A percentile compares a stretch with the other conserved stretches of the same genome.
These are phyloP conservation scores for Eremothecium cymbalariae DNA, from an alignment of 1,139 yeast genomes.

Conservation along the genomic window DNA sequence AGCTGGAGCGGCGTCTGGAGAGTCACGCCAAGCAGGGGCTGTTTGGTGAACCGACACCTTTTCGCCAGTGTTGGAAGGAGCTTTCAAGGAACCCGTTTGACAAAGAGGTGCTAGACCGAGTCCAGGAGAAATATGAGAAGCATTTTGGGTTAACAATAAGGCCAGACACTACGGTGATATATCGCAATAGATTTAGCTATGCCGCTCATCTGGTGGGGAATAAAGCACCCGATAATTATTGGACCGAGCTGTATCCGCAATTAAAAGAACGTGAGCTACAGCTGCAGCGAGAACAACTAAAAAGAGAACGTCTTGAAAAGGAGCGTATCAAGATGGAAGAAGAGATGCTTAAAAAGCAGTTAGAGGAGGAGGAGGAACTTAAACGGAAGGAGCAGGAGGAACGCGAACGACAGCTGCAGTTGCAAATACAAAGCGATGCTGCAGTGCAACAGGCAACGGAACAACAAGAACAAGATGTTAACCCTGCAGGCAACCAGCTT, in stretches of 20 bases:
- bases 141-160: constrained; percentile 14
- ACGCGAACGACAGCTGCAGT: constrained; percentile 6
- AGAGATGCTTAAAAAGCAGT: constrained; percentile 7
- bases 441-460: constrained; percentile 4
- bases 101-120: constrained; percentile 5
- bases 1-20: constrained; percentile 7
- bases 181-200: constrained; percentile 10
- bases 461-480: constrained; percentile 12
- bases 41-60: neutral
- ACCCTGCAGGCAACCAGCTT: constrained; percentile 11
- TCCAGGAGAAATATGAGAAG: constrained; percentile 11
- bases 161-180: constrained; percentile 15
- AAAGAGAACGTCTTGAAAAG: constrained; percentile 8
- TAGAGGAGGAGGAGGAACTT: constrained; percentile 6
- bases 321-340: constrained; percentile 8
- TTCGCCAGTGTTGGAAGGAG: neutral
- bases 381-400: constrained; percentile 5
- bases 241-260: constrained; percentile 6
- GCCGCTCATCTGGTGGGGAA: neutral
- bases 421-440: constrained; percentile 5
- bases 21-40: neutral
- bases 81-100: constrained; percentile 5
- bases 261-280: constrained; percentile 6
- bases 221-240: constrained; percentile 4
- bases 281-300: constrained; percentile 12